Conservation (phyloP, 2,329 filamentous ascomycete species). For the Fusarium mexicanum region DNA sequence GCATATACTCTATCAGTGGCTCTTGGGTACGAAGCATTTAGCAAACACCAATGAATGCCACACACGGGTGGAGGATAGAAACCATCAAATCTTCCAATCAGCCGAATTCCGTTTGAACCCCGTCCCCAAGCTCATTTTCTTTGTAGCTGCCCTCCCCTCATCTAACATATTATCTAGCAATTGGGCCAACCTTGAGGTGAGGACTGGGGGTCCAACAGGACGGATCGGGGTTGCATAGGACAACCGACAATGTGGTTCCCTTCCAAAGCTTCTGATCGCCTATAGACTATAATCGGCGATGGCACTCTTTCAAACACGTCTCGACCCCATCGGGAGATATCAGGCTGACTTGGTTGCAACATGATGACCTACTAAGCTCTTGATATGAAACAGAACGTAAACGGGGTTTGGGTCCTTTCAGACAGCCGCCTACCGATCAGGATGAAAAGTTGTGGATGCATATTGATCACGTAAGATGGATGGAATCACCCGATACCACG, state of each 20-base stretch:
- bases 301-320: not conserved
- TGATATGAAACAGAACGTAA: not conserved
- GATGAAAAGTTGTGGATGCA: not conserved
- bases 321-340: not conserved
- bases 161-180: slow-evolving; percentile 17
- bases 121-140: not conserved
- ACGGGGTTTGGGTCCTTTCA: slow-evolving; percentile 28
- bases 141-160: slow-evolving; percentile 12
- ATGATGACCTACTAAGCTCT: not conserved
- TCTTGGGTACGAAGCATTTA: not conserved
- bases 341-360: not conserved
- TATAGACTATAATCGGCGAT: not conserved
- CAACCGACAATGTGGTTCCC: not conserved
- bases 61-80: slow-evolving; percentile 23
- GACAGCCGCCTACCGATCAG: slow-evolving; percentile 3
- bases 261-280: not conserved
- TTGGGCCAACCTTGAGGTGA: not conserved
- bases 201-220: not conserved
- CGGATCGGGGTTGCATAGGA: not conserved
- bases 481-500: slow-evolving; percentile 18
- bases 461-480: slow-evolving; percentile 16
- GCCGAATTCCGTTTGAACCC: slow-evolving; percentile 20
- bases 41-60: slow-evolving; percentile 4
- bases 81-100: not conserved
- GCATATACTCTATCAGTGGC: slow-evolving; percentile 3